Evolutionary conservation across 208 protist species (phyloP).

Genomic region (Leptomonas seymouri): DNA sequence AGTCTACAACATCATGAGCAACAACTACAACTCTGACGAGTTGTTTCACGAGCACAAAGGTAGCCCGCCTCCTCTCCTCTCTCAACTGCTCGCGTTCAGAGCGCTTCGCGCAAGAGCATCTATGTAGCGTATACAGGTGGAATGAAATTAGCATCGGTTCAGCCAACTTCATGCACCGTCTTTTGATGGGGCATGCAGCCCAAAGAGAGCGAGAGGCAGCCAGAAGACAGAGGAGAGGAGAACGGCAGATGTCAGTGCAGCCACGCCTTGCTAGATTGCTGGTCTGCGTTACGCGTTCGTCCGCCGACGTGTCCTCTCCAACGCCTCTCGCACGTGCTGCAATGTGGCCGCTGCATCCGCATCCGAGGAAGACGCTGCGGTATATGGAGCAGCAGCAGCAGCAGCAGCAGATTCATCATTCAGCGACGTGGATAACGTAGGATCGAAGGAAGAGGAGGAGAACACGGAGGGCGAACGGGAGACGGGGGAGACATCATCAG

Average conservation of each 20-base stretch:
- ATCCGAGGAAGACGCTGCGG: background rate
- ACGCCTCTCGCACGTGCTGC: constrained; percentile 38
- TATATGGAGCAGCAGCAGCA: background rate
- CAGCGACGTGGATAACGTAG: background rate
- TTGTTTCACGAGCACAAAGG: too few species aligned
- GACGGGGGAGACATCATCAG: constrained; percentile 8
- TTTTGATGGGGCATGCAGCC: too few species aligned
- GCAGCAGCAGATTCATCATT: background rate
- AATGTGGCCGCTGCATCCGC: constrained; percentile 29
- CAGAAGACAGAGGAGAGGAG: background rate
- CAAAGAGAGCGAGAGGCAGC: too few species aligned
- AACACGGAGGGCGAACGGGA: constrained; percentile 6
- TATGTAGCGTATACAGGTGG: too few species aligned
- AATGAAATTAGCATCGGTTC: too few species aligned
- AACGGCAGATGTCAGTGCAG: background rate
- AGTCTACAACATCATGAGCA: too few species aligned
- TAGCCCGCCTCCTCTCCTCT: too few species aligned
- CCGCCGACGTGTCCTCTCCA: constrained; percentile 36
- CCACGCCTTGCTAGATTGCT: background rate
- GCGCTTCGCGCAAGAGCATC: too few species aligned
- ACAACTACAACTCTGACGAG: too few species aligned
- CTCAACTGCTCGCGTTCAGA: too few species aligned
- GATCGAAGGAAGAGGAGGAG: background rate
- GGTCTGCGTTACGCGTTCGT: background rate
- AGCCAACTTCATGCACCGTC: too few species aligned